Percentiles rank a stretch among this genome's conserved stretches.
Evolutionary conservation across 2,329 filamentous ascomycete genomes (phyloP).

Genomic region (Westerdykella sp.): DNA sequence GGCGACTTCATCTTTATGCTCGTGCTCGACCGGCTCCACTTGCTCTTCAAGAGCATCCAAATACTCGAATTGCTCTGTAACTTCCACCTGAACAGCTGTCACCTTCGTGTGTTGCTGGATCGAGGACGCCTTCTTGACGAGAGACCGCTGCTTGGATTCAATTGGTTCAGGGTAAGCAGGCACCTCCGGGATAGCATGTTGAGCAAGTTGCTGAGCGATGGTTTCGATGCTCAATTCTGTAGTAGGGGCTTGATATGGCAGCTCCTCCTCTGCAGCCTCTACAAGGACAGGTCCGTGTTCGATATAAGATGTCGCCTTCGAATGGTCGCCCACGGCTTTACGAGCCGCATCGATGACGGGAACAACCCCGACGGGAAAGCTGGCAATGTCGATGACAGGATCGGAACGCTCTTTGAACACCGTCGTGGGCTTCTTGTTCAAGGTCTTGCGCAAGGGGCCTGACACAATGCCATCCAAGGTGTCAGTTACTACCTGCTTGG

Average conservation of each 20-base stretch:
- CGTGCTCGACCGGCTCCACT: conserved; percentile 30
- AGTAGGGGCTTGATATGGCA: not conserved
- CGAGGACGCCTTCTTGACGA: not conserved
- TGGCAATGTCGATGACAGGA: conserved; percentile 7
- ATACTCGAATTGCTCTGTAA: conserved; percentile 29
- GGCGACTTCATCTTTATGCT: conserved; percentile 33
- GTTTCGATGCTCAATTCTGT: not conserved
- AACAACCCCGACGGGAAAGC: too few relatives aligned
- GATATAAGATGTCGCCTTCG: conserved; percentile 4
- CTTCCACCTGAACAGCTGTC: conserved; percentile 14
- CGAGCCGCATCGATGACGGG: conserved; percentile 3
- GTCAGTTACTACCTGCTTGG: conserved; percentile 20
- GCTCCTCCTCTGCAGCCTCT: conserved; percentile 5
- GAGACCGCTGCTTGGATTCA: not conserved
- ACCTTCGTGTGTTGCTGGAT: conserved; percentile 3
- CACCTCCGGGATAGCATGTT: not conserved
- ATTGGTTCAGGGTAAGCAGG: not conserved
- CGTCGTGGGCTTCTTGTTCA: conserved; percentile 48
- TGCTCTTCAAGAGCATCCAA: conserved; percentile 35
- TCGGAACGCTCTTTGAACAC: conserved; percentile 49
- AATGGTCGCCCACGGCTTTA: conserved; percentile 9
- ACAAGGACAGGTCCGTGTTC: conserved; percentile 11
- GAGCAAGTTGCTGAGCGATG: not conserved
- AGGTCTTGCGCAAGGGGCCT: conserved; percentile 39
- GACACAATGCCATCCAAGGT: conserved; percentile 8